phyloP scores from a whole-genome alignment of 257 asterid species.

The Jasminum sambac region DNA sequence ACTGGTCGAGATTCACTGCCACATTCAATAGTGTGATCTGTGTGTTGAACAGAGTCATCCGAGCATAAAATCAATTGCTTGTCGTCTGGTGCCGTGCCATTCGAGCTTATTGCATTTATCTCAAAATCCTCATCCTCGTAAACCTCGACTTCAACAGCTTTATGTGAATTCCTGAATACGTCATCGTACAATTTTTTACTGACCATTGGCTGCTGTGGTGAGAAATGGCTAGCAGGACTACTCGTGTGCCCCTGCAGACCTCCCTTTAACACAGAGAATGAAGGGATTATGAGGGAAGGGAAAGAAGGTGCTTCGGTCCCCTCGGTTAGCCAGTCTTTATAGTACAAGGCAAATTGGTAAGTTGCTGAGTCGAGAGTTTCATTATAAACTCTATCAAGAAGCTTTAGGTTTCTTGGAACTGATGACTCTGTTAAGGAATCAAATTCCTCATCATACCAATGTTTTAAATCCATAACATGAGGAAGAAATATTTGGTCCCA shows the following conservation, averaged over 20 bases:
- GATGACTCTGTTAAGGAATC: slow-evolving; percentile 34
- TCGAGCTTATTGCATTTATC: slow-evolving; percentile 40
- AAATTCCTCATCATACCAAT: slow-evolving; percentile 57
- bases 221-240: slow-evolving; percentile 44
- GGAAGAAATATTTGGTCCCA: slow-evolving; percentile 70
- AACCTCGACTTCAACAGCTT: slow-evolving; percentile 28
- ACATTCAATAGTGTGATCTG: slow-evolving; percentile 28
- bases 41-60: slow-evolving; percentile 28
- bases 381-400: slow-evolving; percentile 47
- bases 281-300: slow-evolving; percentile 54
- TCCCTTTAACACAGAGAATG: slow-evolving; percentile 33
- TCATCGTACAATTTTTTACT: slow-evolving; percentile 65
- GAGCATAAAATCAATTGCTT: slow-evolving; percentile 42
- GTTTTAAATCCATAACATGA: slow-evolving; percentile 58
- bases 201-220: slow-evolving; percentile 56
- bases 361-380: slow-evolving; percentile 68
- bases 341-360: slow-evolving; percentile 55
- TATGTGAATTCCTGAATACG: slow-evolving; percentile 49
- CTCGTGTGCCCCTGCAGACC: slow-evolving; percentile 38
- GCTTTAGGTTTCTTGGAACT: slow-evolving; percentile 32
- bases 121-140: slow-evolving; percentile 44
- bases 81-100: slow-evolving; percentile 48
- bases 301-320: slow-evolving; percentile 57
- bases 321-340: slow-evolving; percentile 75
- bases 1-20: slow-evolving; percentile 39